Evolutionary conservation across 495 filamentous ascomycete species (phyloP).

Genomic region (Aspergillus incahuasiensis): DNA sequence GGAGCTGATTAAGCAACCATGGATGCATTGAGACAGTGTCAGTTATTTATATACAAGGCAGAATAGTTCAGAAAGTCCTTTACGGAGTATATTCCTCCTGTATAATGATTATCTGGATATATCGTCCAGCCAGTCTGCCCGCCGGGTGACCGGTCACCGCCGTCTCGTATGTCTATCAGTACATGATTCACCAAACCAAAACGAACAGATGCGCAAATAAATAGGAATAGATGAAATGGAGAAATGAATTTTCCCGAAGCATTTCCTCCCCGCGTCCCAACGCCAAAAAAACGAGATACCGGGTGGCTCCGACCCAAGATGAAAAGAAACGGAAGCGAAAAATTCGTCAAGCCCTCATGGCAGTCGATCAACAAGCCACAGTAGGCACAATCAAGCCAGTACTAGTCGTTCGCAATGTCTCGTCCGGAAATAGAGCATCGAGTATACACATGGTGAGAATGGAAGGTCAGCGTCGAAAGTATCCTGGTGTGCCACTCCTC

Average conservation of each 20-base stretch:
- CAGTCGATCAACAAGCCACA: conserved; percentile 11
- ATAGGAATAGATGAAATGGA: conserved; percentile 18
- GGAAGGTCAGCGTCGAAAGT: conserved; percentile 8
- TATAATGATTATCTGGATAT: conserved; percentile 11
- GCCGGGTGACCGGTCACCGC: conserved; percentile 11
- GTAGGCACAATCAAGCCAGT: conserved; percentile 8
- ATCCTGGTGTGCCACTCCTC: conserved; percentile 2
- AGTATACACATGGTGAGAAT: conserved; percentile 16
- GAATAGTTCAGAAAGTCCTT: not conserved
- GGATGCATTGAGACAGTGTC: not conserved
- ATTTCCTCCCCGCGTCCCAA: conserved; percentile 26
- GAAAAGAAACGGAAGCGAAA: conserved; percentile 4
- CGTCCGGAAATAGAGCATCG: conserved; percentile 12
- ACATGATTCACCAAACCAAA: conserved; percentile 23
- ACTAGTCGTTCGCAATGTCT: conserved; percentile 3
- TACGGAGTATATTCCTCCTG: not conserved
- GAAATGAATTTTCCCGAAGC: conserved; percentile 15
- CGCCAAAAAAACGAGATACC: conserved; percentile 28
- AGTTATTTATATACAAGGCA: not conserved
- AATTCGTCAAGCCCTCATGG: conserved; percentile 7
- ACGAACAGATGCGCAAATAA: conserved; percentile 31
- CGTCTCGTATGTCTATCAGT: conserved; percentile 13
- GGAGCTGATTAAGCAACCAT: conserved; percentile 14
- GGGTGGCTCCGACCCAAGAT: conserved; percentile 19
- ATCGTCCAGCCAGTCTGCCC: conserved; percentile 4